phyloP scores from a whole-genome alignment of 306 rosid species.

The Lupinus albus region DNA sequence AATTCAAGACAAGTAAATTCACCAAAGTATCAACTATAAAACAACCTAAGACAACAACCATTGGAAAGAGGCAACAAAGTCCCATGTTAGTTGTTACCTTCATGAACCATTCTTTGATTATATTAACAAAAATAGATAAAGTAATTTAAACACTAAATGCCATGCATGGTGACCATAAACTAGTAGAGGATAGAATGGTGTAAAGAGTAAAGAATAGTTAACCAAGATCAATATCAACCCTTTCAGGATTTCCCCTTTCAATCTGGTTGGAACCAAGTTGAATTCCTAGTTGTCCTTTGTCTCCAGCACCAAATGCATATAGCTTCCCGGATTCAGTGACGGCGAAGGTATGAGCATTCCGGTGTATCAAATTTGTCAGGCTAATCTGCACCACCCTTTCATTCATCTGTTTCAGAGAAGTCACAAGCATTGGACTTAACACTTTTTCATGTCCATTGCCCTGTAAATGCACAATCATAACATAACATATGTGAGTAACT shows the following conservation, averaged over 20 bases:
- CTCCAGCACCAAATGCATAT: slow-evolving; percentile 90
- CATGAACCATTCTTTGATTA: slow-evolving; percentile 49
- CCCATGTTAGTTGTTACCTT: slow-evolving; percentile 50
- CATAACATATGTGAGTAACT: slow-evolving; percentile 13
- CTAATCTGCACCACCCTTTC: slow-evolving; percentile 91
- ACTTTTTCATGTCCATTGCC: slow-evolving; percentile 71
- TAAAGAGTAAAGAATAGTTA: slow-evolving; percentile 53
- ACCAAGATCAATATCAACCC: slow-evolving; percentile 76
- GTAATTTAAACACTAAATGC: slow-evolving; percentile 56
- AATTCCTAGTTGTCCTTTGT: slow-evolving; percentile 89
- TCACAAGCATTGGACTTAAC: slow-evolving; percentile 71
- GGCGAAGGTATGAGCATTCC: slow-evolving; percentile 97
- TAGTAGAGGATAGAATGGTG: slow-evolving; percentile 49
- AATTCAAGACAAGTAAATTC: slow-evolving; percentile 46
- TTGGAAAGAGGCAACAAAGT: slow-evolving; percentile 37
- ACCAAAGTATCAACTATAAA: slow-evolving; percentile 58
- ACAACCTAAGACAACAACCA: slow-evolving; percentile 60
- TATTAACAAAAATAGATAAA: slow-evolving; percentile 67
- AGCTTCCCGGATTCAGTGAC: slow-evolving; percentile 91
- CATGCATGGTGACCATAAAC: slow-evolving; percentile 53
- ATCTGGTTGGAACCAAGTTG: slow-evolving; percentile 73
- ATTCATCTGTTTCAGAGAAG: slow-evolving; percentile 66
- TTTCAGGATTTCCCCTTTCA: slow-evolving; percentile 79
- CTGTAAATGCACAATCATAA: slow-evolving; percentile 48
- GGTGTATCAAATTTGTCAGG: slow-evolving; percentile 80